Base-by-base conservation (phyloP, 768 basidiomycete genomes). In the Ephemerocybe angulata region DNA sequence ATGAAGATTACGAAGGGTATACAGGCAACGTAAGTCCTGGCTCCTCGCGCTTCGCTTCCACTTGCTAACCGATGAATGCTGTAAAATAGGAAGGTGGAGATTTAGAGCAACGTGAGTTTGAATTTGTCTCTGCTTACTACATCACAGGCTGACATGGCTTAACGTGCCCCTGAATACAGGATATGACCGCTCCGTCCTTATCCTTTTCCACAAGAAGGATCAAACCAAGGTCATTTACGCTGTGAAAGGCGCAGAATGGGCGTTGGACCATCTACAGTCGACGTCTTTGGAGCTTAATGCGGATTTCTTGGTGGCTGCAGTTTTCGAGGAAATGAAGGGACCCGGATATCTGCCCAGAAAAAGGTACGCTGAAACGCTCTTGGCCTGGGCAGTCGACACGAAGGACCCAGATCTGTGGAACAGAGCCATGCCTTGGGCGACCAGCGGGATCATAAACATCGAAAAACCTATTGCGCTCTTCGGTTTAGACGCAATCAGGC, bases 1-100 rank as follows among this genome's bases (percentile, higher is more conserved):
- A 71, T 3, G 59, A 62, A 17, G 66, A 76, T 2, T 76, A 75
- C 43, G 73, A 75, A 50, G 72, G 73, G 22, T 77, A 76, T 57
- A 65, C 67, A 61, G 75, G 71, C 13, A 75, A 76, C 60, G 77
- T 76, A 56, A 40, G 58, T 56, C 15, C 27, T 62, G 29, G 21
- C 21, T 38, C 48, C 2, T 51, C 52, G 33, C 11, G 33, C n/a
- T 2, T 37, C 15, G 50, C n/a, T 10, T 28, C 38, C 25, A 49
- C 28, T 43, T 4, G 53, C 49, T 58, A 27, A 47, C 43, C 27
- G 50, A 19, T 10, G 28, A 30, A 46, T n/a, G n/a, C n/a, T n/a
- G n/a, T 10, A 33, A 8, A 41, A 51, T 52, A 69, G 68, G 40
- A 52, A 43, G 67, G 65, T 21, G 65, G 63, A 3, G 51, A 65